phyloP scores from a whole-genome alignment of 2,329 filamentous ascomycete species.

The Arachnomyces sp. region DNA sequence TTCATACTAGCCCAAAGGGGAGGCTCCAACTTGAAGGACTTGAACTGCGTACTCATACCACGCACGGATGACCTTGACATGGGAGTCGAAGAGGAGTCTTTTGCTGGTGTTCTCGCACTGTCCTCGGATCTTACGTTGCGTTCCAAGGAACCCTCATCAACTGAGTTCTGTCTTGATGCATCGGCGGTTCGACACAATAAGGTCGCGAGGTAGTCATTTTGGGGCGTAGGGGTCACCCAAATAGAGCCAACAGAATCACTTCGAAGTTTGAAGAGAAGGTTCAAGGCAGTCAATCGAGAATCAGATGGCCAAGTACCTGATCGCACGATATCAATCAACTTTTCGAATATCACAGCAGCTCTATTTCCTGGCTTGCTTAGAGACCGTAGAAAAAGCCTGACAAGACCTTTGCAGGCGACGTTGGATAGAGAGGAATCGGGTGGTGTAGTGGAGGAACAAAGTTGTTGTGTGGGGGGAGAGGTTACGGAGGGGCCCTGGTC shows the following conservation, averaged over 20 bases:
- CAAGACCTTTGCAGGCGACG: conserved; percentile 61
- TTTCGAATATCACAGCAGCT: conserved; percentile 53
- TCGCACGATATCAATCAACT: conserved; percentile 56
- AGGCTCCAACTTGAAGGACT: conserved; percentile 29
- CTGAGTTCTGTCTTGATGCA: conserved; percentile 36
- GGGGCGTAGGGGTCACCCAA: conserved; percentile 60
- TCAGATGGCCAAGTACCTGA: conserved; percentile 55
- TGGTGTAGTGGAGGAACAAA: conserved; percentile 23
- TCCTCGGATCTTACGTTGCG: conserved; percentile 31
- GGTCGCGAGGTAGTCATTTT: conserved; percentile 64
- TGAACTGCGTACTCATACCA: conserved; percentile 24
- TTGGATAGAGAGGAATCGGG: conserved; percentile 40
- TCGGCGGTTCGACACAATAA: conserved; percentile 58
- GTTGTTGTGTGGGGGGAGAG: conserved; percentile 24
- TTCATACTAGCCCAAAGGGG: conserved; percentile 52
- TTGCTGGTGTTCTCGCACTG: conserved; percentile 23
- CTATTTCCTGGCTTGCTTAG: conserved; percentile 60
- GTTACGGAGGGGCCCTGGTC: conserved; percentile 32
- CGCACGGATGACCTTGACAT: conserved; percentile 26
- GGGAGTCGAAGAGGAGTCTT: conserved; percentile 21
- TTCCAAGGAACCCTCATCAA: conserved; percentile 34
- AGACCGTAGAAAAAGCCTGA: conserved; percentile 66
- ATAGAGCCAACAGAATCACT: conserved; percentile 74
- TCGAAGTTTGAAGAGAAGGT: conserved; percentile 70
- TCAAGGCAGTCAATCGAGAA: conserved; percentile 65